Percentiles rank a stretch among this genome's conserved stretches.
Evolutionary conservation across 1,139 yeast species (phyloP).

Genomic region (Lodderomyces oxycetoniae): DNA sequence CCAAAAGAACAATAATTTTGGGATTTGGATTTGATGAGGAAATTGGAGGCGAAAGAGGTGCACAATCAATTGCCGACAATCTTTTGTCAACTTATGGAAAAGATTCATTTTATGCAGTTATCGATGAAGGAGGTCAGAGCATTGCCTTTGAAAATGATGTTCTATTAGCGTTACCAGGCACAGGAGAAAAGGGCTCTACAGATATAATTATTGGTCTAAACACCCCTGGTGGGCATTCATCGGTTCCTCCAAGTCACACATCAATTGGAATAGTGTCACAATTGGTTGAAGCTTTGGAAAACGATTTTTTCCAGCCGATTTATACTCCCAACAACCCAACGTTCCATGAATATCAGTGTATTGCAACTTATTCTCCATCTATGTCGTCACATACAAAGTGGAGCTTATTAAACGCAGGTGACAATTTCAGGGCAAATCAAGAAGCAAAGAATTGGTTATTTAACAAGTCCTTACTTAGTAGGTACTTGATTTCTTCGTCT

Average conservation of each 20-base stretch:
- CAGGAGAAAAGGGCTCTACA: slow-evolving; percentile 41
- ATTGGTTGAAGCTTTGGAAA: slow-evolving; percentile 31
- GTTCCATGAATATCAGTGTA: slow-evolving; percentile 34
- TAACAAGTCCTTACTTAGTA: slow-evolving; percentile 5
- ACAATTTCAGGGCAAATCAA: slow-evolving; percentile 23
- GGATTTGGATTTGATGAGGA: slow-evolving; percentile 46
- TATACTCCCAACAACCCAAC: slow-evolving; percentile 38
- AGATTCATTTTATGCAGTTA: slow-evolving; percentile 32
- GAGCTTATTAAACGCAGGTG: slow-evolving; percentile 25
- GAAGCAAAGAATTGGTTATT: slow-evolving; percentile 12
- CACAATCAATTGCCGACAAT: slow-evolving; percentile 22
- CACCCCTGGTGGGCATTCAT: slow-evolving; percentile 46
- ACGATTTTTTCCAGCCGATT: slow-evolving; percentile 26
- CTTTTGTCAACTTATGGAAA: slow-evolving; percentile 30
- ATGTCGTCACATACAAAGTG: slow-evolving; percentile 17
- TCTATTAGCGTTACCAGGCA: slow-evolving; percentile 49
- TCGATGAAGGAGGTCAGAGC: slow-evolving; percentile 41
- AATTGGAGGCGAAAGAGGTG: slow-evolving; percentile 31
- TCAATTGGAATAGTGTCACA: slow-evolving; percentile 39
- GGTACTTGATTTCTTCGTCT: slow-evolving; percentile 27
- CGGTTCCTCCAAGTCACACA: slow-evolving; percentile 42
- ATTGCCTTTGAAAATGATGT: slow-evolving; percentile 33
- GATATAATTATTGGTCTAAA: slow-evolving; percentile 29
- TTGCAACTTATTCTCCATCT: slow-evolving; percentile 29
- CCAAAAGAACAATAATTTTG: slow-evolving; percentile 36